These are phyloP conservation scores for Talaromyces sp. DNA, from an alignment of 2,329 filamentous ascomycete genomes.

Conservation along the genomic window DNA sequence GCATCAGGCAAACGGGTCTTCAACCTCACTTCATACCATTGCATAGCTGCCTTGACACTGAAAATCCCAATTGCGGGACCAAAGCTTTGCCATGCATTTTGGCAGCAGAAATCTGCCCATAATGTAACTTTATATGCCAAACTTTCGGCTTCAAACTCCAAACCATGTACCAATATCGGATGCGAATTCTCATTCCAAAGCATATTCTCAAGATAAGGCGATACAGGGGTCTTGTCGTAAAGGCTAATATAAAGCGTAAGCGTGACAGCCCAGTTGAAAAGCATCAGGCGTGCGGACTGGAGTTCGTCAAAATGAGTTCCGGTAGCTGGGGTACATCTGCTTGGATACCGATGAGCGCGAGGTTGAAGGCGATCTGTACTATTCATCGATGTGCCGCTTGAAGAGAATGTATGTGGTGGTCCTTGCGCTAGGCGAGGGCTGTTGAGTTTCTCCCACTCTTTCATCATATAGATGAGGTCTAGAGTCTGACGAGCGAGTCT, in stretches of 20 bases:
- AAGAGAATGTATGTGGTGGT: slow-evolving; percentile 5
- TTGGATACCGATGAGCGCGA: slow-evolving; percentile 16
- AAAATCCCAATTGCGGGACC: slow-evolving; percentile 15
- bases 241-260: slow-evolving; percentile 13
- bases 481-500: not conserved
- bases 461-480: slow-evolving; percentile 9
- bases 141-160: not conserved
- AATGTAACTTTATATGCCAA: slow-evolving; percentile 8
- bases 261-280: slow-evolving; percentile 13
- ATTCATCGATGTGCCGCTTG: slow-evolving; percentile 9
- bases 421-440: not conserved
- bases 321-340: not conserved
- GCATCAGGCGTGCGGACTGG: slow-evolving; percentile 8
- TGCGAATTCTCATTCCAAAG: not conserved
- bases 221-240: not conserved
- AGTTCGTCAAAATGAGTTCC: slow-evolving; percentile 8
- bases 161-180: not conserved
- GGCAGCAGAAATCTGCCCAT: slow-evolving; percentile 18
- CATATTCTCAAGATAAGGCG: not conserved
- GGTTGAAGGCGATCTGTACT: slow-evolving; percentile 1
- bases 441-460: slow-evolving; percentile 2
- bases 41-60: slow-evolving; percentile 15
- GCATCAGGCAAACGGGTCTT: not conserved
- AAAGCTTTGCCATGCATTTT: slow-evolving; percentile 19
- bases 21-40: slow-evolving; percentile 12